phyloP scores from a whole-genome alignment of 306 rosid genomes.

The Hylodesmum podocarpum region DNA sequence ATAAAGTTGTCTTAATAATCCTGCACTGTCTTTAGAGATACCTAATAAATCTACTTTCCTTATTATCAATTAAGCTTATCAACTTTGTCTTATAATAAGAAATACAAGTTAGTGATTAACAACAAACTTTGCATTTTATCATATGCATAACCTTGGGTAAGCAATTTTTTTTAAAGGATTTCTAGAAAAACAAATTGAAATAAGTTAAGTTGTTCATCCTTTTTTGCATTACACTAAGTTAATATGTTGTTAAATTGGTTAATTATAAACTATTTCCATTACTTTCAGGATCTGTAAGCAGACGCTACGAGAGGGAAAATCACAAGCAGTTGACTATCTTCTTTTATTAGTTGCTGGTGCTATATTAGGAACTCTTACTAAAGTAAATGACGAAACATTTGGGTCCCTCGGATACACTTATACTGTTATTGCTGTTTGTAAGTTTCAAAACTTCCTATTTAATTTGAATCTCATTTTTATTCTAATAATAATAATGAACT shows the following conservation, averaged over 20 bases:
- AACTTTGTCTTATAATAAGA: neutral
- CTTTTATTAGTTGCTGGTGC: constrained; percentile 83
- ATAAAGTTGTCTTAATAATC: too few relatives aligned
- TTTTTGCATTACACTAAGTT: neutral
- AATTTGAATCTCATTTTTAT: constrained; percentile 9
- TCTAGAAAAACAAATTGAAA: too few relatives aligned
- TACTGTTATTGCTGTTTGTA: constrained; percentile 82
- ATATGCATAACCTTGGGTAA: too few relatives aligned
- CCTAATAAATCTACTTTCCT: neutral
- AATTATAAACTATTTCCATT: constrained; percentile 26
- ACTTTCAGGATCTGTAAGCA: constrained; percentile 71
- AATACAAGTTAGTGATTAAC: neutral
- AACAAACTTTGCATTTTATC: neutral
- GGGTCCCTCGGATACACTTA: constrained; percentile 71
- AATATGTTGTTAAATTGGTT: neutral
- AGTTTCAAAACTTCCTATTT: constrained; percentile 34
- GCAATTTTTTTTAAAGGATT: too few relatives aligned
- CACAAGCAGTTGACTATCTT: constrained; percentile 63
- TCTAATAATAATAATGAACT: constrained; percentile 7
- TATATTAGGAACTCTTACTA: constrained; percentile 72
- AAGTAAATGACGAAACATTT: constrained; percentile 67
- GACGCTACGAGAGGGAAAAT: constrained; percentile 65
- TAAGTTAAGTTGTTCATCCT: neutral
- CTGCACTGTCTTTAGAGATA: neutral
- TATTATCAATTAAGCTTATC: constrained; percentile 17